A percentile compares a stretch with the other conserved stretches of the same genome.
These are phyloP conservation scores for Myxozyma neotropica DNA, from an alignment of 805 yeast species.

Conservation along the genomic window DNA sequence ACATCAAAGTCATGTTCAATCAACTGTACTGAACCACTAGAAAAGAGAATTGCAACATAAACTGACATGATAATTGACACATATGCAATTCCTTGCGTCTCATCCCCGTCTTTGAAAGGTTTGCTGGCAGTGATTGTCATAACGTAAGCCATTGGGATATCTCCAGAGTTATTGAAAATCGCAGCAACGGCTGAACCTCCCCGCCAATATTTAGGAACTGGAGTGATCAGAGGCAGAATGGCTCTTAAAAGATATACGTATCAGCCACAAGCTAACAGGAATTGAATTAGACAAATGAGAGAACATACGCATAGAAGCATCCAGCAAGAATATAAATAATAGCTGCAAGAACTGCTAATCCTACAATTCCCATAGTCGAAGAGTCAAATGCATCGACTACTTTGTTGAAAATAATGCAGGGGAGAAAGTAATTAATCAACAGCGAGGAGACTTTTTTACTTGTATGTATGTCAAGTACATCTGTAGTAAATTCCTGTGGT, in stretches of 20 bases:
- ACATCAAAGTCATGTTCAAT: slow-evolving; percentile 69
- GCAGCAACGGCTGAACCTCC: slow-evolving; percentile 78
- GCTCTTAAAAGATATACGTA: slow-evolving; percentile 36
- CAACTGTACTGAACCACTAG: slow-evolving; percentile 71
- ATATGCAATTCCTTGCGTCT: slow-evolving; percentile 78
- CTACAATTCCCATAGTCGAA: slow-evolving; percentile 69
- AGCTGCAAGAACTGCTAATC: slow-evolving; percentile 59
- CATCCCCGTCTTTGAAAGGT: slow-evolving; percentile 58
- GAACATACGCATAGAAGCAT: slow-evolving; percentile 44
- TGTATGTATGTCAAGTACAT: slow-evolving; percentile 28
- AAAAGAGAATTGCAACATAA: slow-evolving; percentile 69
- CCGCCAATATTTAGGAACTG: slow-evolving; percentile 70
- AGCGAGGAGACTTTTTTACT: slow-evolving; percentile 70
- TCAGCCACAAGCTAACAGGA: neutral
- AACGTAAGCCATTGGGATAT: slow-evolving; percentile 79
- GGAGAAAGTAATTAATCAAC: slow-evolving; percentile 68
- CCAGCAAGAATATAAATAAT: slow-evolving; percentile 52
- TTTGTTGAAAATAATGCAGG: slow-evolving; percentile 74
- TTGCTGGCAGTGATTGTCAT: slow-evolving; percentile 65
- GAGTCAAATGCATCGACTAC: slow-evolving; percentile 67
- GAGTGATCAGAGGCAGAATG: slow-evolving; percentile 51
- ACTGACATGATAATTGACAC: slow-evolving; percentile 74
- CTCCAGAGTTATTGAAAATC: slow-evolving; percentile 75
- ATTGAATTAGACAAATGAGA: neutral
- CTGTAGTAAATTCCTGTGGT: slow-evolving; percentile 1